These are phyloP conservation scores for Batkoa obscura DNA, from an alignment of 371 early-diverging fungal genomes.

Conservation along the genomic window DNA sequence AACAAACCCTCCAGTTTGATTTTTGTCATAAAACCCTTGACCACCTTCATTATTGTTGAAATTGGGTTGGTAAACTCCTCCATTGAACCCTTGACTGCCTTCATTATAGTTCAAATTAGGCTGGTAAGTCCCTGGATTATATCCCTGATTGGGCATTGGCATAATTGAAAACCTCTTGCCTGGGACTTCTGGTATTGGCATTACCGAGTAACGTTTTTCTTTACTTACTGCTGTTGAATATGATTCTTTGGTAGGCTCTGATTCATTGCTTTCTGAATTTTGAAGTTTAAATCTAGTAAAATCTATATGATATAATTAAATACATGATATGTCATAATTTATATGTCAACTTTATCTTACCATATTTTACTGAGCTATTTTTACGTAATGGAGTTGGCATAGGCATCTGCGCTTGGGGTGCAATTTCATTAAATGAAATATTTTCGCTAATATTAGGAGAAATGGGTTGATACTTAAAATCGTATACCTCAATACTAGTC, in stretches of 20 bases:
- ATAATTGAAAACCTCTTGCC: neutral
- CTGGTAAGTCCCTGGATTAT: neutral
- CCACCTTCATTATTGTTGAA: neutral
- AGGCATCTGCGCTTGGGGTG: neutral
- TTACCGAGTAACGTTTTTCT: no score
- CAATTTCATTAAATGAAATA: constrained; percentile 1
- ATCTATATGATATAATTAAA: neutral
- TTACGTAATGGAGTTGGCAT: neutral
- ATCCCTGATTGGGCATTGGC: neutral
- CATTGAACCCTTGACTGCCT: neutral
- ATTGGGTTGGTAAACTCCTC: neutral
- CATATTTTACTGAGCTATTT: neutral
- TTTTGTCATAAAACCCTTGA: neutral
- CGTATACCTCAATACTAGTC: neutral
- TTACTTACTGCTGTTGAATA: no score
- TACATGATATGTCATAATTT: neutral
- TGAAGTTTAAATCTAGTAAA: neutral
- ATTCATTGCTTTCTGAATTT: no score
- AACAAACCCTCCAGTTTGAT: neutral
- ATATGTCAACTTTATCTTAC: neutral
- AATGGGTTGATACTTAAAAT: neutral
- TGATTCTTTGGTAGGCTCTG: no score
- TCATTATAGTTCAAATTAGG: no score
- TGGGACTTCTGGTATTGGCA: neutral
- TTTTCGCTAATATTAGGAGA: neutral